A percentile compares a stretch with the other conserved stretches of the same genome.
phyloP scores from a whole-genome alignment of 1,284 basidiomycete species.

The Apiotrichum veenhuisii region DNA sequence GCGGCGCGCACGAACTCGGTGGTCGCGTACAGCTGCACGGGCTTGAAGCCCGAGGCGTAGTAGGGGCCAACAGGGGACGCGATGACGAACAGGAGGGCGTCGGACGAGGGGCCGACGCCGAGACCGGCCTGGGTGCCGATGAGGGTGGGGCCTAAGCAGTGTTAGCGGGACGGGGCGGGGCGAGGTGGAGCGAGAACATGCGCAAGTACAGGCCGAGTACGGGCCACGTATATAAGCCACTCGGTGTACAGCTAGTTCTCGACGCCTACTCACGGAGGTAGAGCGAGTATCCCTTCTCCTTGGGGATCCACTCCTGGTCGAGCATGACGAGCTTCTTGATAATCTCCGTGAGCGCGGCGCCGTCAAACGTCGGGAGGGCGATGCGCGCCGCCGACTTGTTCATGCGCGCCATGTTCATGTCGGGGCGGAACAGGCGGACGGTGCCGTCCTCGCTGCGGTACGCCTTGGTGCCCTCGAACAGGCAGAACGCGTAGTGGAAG shows the following conservation, averaged over 20 bases:
- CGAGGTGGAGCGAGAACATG: too few relatives aligned
- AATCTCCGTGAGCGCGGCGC: conserved; percentile 70
- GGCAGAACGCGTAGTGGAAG: conserved; percentile 78
- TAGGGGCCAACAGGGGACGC: conserved; percentile 92
- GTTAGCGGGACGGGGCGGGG: background rate
- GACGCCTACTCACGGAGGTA: conserved; percentile 69
- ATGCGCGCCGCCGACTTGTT: conserved; percentile 52
- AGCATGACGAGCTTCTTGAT: conserved; percentile 84
- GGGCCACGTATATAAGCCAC: too few relatives aligned
- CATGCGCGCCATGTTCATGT: conserved; percentile 88
- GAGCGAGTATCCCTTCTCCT: conserved; percentile 80
- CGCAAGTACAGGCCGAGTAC: too few relatives aligned
- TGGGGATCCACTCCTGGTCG: conserved; percentile 91
- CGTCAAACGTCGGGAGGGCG: conserved; percentile 65
- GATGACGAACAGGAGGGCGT: conserved; percentile 92
- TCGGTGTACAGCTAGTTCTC: too few relatives aligned
- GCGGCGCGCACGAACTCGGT: conserved; percentile 85
- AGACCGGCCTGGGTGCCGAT: conserved; percentile 89
- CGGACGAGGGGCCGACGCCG: conserved; percentile 79
- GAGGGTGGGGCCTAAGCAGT: conserved; percentile 51
- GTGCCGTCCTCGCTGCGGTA: conserved; percentile 76
- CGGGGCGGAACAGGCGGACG: conserved; percentile 87
- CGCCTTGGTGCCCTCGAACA: conserved; percentile 96
- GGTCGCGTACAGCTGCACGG: conserved; percentile 85
- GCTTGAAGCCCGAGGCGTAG: conserved; percentile 93